Conservation (phyloP, 257 asterid genomes). For the Galeopsis tetrahit region DNA sequence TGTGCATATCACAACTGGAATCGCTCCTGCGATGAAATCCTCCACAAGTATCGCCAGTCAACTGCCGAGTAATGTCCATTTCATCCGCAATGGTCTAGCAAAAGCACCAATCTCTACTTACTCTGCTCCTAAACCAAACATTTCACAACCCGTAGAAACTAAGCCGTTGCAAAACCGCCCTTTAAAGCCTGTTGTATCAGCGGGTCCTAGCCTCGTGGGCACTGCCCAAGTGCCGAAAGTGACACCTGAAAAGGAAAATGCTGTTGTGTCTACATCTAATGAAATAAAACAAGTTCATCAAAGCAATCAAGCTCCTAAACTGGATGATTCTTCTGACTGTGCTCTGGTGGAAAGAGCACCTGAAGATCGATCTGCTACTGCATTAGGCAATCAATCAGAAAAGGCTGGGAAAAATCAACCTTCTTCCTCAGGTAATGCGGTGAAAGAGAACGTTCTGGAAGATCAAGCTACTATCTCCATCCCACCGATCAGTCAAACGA, state of each 20-base stretch:
- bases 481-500: conserved; percentile 25
- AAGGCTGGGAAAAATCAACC: conserved; percentile 40
- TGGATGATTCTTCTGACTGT: conserved; percentile 17
- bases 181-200: conserved; percentile 41
- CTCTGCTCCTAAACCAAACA: conserved; percentile 43
- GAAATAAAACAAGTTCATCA: conserved; percentile 34
- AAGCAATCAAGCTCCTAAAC: conserved; percentile 28
- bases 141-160: conserved; percentile 44
- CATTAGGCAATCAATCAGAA: conserved; percentile 34
- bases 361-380: conserved; percentile 39
- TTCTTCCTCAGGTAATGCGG: conserved; percentile 37
- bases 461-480: conserved; percentile 30
- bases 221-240: conserved; percentile 31
- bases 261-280: conserved; percentile 32
- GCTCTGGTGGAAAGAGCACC: conserved; percentile 34
- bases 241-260: conserved; percentile 33
- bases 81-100: conserved; percentile 63
- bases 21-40: conserved; percentile 50
- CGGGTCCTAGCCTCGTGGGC: conserved; percentile 36
- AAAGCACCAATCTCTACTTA: conserved; percentile 53
- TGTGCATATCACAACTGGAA: conserved; percentile 65
- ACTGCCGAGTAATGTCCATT: conserved; percentile 85
- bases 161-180: conserved; percentile 42
- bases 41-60: conserved; percentile 51
- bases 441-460: conserved; percentile 37